Evolutionary conservation across 371 early-diverging fungal genomes (phyloP).

Genomic region (Actinomortierella wolfii): DNA sequence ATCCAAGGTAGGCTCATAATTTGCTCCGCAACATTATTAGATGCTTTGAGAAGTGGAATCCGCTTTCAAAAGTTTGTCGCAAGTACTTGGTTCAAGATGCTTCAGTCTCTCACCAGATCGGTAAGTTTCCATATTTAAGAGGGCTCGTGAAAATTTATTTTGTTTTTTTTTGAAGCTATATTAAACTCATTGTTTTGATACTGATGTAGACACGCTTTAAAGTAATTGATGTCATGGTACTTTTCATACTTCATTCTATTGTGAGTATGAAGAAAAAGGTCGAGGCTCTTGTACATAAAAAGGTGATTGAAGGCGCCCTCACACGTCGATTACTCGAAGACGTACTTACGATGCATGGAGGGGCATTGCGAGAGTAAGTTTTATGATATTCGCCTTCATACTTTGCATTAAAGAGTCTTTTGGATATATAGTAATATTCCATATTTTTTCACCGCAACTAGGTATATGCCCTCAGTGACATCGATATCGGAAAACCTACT

Average conservation of each 20-base stretch:
- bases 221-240: constrained; percentile 68
- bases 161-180: background rate
- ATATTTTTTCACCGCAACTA: constrained; percentile 9
- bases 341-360: constrained; percentile 54
- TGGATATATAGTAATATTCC: background rate
- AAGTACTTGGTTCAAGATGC: constrained; percentile 72
- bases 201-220: constrained; percentile 49
- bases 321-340: constrained; percentile 56
- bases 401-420: background rate
- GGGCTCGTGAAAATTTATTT: background rate
- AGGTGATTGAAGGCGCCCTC: constrained; percentile 58
- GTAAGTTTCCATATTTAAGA: constrained; percentile 11
- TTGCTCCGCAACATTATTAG: constrained; percentile 26
- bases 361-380: constrained; percentile 55
- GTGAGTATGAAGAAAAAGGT: constrained; percentile 69
- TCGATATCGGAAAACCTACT: constrained; percentile 67
- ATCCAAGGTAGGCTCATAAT: too few relatives aligned
- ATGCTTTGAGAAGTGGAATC: constrained; percentile 70
- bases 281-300: constrained; percentile 60
- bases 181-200: background rate
- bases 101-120: constrained; percentile 36
- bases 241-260: constrained; percentile 70
- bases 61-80: constrained; percentile 72
- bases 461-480: constrained; percentile 63
- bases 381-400: background rate